phyloP scores from a whole-genome alignment of 805 yeast species.

The Blastobotrys attinorum region DNA sequence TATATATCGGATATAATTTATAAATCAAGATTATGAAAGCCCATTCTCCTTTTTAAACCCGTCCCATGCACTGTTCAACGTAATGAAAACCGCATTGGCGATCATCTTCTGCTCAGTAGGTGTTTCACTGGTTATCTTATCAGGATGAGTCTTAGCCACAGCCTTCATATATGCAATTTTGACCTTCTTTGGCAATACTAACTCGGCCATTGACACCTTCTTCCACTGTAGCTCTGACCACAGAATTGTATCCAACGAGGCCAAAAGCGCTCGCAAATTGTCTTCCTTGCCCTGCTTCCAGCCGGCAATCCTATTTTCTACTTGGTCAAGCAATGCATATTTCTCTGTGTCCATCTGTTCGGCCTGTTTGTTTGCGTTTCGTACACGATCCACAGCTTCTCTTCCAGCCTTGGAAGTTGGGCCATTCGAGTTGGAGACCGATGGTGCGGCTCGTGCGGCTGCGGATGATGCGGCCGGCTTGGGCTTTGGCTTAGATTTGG shows the following conservation, averaged over 20 bases:
- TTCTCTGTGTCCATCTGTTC: constrained; percentile 49
- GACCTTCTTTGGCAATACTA: constrained; percentile 84
- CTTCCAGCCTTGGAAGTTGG: constrained; percentile 26
- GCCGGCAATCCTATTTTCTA: constrained; percentile 41
- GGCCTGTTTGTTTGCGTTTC: constrained; percentile 38
- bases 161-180: constrained; percentile 79
- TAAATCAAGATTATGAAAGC: constrained; percentile 23
- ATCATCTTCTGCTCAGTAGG: constrained; percentile 68
- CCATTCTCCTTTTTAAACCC: constrained; percentile 55
- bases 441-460: constrained; percentile 7
- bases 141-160: constrained; percentile 73
- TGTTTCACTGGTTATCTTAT: constrained; percentile 57
- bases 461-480: constrained; percentile 6
- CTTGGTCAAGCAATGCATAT: constrained; percentile 54
- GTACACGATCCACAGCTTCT: constrained; percentile 47
- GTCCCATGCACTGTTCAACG: constrained; percentile 88
- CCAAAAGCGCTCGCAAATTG: constrained; percentile 68
- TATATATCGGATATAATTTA: not conserved
- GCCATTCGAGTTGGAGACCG: constrained; percentile 11
- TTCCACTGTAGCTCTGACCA: constrained; percentile 65
- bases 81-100: constrained; percentile 80
- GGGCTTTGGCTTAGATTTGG: constrained; percentile 27
- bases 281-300: constrained; percentile 78
- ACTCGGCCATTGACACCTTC: constrained; percentile 57
- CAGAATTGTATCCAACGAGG: constrained; percentile 58